Conservation (phyloP, 2,329 filamentous ascomycete genomes). For the Talaromyces islandicus region DNA sequence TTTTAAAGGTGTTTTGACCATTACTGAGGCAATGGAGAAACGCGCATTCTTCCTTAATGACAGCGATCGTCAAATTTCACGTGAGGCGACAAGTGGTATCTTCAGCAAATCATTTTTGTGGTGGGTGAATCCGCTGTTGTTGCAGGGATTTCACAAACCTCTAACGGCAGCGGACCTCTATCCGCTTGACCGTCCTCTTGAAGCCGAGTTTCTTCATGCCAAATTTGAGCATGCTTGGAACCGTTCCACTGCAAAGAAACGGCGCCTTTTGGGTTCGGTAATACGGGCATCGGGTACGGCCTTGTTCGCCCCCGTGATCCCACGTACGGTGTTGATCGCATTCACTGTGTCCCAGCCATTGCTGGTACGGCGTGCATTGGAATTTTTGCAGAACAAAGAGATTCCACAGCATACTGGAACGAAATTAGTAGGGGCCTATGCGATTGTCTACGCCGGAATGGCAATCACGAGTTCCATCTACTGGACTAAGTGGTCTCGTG, state of each 20-base stretch:
- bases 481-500: conserved; percentile 19
- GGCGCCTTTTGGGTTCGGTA: background rate
- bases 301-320: conserved; percentile 4
- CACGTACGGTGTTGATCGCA: conserved; percentile 14
- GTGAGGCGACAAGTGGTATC: background rate
- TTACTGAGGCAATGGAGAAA: background rate
- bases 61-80: background rate
- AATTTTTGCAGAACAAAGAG: background rate
- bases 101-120: too few species aligned
- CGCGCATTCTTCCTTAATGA: background rate
- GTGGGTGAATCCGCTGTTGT: too few species aligned
- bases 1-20: background rate
- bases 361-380: background rate
- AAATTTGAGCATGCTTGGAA: background rate
- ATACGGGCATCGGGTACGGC: background rate
- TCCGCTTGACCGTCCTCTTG: background rate
- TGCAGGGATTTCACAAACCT: background rate
- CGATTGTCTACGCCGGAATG: conserved; percentile 20
- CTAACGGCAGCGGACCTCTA: background rate
- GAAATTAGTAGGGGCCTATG: conserved; percentile 21
- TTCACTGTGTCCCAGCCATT: conserved; percentile 18
- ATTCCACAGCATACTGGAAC: conserved; percentile 12
- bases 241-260: background rate
- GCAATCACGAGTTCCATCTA: conserved; percentile 12
- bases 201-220: background rate